Evolutionary conservation across 2,329 filamentous ascomycete species (phyloP).

Genomic region (Aspergillus hiratsukae): DNA sequence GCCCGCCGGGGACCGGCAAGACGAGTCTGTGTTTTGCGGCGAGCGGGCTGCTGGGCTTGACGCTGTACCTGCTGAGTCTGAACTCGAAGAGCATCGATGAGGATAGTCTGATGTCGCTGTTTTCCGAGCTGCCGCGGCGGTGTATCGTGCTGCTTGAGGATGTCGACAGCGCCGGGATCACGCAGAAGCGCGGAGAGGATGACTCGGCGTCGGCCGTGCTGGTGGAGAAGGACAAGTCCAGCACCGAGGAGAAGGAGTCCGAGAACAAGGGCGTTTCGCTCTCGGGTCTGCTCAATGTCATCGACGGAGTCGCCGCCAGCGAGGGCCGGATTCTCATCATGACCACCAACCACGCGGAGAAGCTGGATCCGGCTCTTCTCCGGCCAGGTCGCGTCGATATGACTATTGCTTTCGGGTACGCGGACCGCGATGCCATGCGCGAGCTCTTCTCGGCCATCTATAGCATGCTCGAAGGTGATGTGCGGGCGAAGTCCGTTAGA

Average conservation of each 20-base stretch:
- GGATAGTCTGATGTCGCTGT: slow-evolving; percentile 60
- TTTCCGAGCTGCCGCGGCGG: slow-evolving; percentile 61
- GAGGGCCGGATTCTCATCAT: slow-evolving; percentile 70
- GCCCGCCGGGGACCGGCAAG: slow-evolving; percentile 77
- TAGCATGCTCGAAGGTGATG: slow-evolving; percentile 26
- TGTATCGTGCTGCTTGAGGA: slow-evolving; percentile 74
- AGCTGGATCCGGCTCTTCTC: slow-evolving; percentile 60
- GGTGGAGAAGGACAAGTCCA: slow-evolving; percentile 17
- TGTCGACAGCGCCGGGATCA: slow-evolving; percentile 68
- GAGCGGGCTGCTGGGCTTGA: slow-evolving; percentile 65
- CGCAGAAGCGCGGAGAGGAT: slow-evolving; percentile 43
- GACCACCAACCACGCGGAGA: slow-evolving; percentile 65
- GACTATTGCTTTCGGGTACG: slow-evolving; percentile 53
- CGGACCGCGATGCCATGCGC: slow-evolving; percentile 31
- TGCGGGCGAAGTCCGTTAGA: slow-evolving; percentile 5
- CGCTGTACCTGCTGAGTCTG: slow-evolving; percentile 68
- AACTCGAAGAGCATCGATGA: slow-evolving; percentile 60
- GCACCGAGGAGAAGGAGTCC: slow-evolving; percentile 12
- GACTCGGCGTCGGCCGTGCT: slow-evolving; percentile 29
- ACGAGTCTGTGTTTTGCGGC: slow-evolving; percentile 66
- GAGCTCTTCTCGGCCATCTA: slow-evolving; percentile 41
- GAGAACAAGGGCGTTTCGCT: slow-evolving; percentile 52
- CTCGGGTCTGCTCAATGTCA: slow-evolving; percentile 63
- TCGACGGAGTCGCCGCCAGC: slow-evolving; percentile 65
- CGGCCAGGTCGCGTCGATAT: slow-evolving; percentile 65